Percentiles rank a stretch among this genome's conserved stretches.
Conservation (phyloP, 495 filamentous ascomycete species). For the Xylaria flabelliformis region DNA sequence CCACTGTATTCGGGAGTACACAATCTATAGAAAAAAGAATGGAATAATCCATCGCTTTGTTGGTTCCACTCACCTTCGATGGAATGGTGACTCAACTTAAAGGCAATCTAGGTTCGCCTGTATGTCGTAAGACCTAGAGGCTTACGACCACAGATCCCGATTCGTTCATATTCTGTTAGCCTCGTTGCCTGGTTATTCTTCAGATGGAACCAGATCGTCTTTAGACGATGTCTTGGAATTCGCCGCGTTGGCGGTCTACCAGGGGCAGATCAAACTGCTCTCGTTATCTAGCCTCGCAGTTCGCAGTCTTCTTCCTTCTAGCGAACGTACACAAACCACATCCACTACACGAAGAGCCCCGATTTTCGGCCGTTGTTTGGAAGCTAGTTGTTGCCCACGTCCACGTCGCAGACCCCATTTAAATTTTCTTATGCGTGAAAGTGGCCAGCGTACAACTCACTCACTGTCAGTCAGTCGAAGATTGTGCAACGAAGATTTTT, state of each 20-base stretch:
- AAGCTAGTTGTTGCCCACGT: not conserved
- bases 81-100: not conserved
- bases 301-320: not conserved
- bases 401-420: not conserved
- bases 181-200: not conserved
- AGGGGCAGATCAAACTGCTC: not conserved
- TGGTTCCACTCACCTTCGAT: not conserved
- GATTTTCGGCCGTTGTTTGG: not conserved
- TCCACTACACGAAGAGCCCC: not conserved
- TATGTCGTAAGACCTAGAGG: not conserved
- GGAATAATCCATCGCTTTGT: not conserved
- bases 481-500: not conserved
- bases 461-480: not conserved
- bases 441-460: slow-evolving; percentile 3
- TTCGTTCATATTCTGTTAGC: not conserved
- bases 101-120: not conserved
- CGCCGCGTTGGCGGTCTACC: not conserved
- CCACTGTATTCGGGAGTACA: no score
- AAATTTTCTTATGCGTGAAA: not conserved
- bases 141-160: not conserved
- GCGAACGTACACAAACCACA: not conserved
- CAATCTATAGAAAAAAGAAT: not conserved
- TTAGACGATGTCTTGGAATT: not conserved
- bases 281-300: not conserved
- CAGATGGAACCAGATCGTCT: not conserved